Conservation (phyloP, 768 basidiomycete genomes). For the Auricularia sp. region DNA sequence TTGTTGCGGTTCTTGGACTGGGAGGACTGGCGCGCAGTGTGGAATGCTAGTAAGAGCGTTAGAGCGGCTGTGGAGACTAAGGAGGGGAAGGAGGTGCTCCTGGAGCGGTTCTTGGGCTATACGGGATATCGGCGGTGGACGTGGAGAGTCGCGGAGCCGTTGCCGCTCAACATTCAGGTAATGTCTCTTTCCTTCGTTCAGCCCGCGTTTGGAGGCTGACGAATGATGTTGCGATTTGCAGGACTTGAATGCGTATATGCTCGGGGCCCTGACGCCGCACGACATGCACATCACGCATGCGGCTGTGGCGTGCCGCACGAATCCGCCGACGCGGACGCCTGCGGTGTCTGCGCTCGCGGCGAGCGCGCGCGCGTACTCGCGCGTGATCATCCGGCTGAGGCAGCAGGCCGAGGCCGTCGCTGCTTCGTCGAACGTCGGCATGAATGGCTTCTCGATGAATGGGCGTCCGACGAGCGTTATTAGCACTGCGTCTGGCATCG, state of each 20-base stretch:
- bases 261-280: slow-evolving; percentile 67
- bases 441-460: neutral
- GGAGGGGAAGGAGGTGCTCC: slow-evolving; percentile 48
- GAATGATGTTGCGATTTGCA: slow-evolving; percentile 21
- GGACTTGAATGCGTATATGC: slow-evolving; percentile 76
- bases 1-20: slow-evolving; percentile 56
- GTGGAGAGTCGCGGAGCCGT: slow-evolving; percentile 42
- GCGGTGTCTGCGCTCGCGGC: slow-evolving; percentile 23
- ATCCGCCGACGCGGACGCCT: slow-evolving; percentile 4
- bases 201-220: neutral
- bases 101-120: slow-evolving; percentile 59
- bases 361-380: slow-evolving; percentile 65
- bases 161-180: slow-evolving; percentile 55
- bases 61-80: slow-evolving; percentile 38
- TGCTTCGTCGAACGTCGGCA: neutral
- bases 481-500: neutral
- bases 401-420: slow-evolving; percentile 58
- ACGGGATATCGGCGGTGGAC: slow-evolving; percentile 68
- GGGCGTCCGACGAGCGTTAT: neutral
- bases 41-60: slow-evolving; percentile 45
- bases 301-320: neutral
- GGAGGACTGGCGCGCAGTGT: slow-evolving; percentile 58
- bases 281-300: slow-evolving; percentile 51
- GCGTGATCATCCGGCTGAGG: slow-evolving; percentile 69
- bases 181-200: slow-evolving; percentile 14